Base-by-base conservation (phyloP, 169 alveolate genomes). In the Cryptosporidium andersoni region DNA sequence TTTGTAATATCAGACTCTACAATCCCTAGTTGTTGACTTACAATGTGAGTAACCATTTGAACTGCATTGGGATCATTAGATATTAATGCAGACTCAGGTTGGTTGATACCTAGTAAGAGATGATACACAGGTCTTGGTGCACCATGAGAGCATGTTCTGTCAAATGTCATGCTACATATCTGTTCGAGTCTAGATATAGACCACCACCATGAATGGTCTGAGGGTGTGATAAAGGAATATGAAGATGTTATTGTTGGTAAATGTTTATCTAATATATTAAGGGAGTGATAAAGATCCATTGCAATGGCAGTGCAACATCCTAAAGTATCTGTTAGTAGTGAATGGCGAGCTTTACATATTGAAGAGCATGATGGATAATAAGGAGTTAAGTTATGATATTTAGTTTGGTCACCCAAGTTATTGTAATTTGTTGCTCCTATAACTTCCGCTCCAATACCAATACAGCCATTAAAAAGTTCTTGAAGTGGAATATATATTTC, bases 81-180 rank as follows among this genome's bases (percentile, higher is more conserved):
- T 16, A 60, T 25, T 11, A 62, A 14, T 9, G 55, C 65, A 1
- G n/a, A 39, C 2, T 66, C 81, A 7, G 81, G 81, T 40, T 49
- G 64, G 8, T 53, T 52, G 34, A 66, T 6, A 34, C 65, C 66
- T 42, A 66, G 12, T 0, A 60, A 51, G 36, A 66, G 51, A 47
- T 65, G 51, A 4, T 36, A n/a, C 40, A 37, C 56, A 12, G 45
- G 51, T 66, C 92, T 64, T 2, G 89, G 88, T 48, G 56, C 43
- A 1, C 92, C 92, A 12, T 65, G 81, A 11, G 88, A 65, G 81
- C 92, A 89, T 36, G 92, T 82, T 39, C 92, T 43, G 55, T 89
- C 92, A 25, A 88, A 55, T 4, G 90, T 56, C 51, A 82, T 65
- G 4, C 90, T 91, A 60, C 92, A 89, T 45, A 65, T 62, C 42